Base-by-base conservation (phyloP, 768 basidiomycete genomes). In the Mrakia blollopis region DNA sequence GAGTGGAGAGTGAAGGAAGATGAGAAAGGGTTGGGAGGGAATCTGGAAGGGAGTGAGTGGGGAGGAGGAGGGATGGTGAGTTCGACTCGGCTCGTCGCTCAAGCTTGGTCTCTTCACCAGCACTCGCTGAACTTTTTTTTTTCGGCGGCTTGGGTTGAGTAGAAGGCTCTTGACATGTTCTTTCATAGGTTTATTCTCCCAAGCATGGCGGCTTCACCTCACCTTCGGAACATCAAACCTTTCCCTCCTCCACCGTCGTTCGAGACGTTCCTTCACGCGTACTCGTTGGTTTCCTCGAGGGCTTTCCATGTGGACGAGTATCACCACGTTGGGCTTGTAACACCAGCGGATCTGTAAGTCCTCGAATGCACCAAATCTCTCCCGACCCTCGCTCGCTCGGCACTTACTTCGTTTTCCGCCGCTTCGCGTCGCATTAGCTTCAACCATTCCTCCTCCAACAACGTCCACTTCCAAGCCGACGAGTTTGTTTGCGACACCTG, bases 271-370 rank as follows among this genome's bases (percentile, higher is more conserved):
- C 83, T 85, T 72, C 84, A 86, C 71, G 88, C 90, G 14, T 89
- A 87, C 80, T 84, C 87, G 2, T 86, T 94, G 47, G 91, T 95
- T 71, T 91, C 90, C 4, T 91, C 92, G 6, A 87, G 93, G 54
- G 90, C 92, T 4, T 95, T 95, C 83, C 85, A 92, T 77, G 88
- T 93, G 78, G 93, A 95, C 83, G 86, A 88, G 10, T 94, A 89
- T 81, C 92, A 93, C 81, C 89, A 89, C 9, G 85, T 94, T 25
- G 87, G 91, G 1, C 91, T 96, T 87, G 91, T 93, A 28, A 92
- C 93, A 6, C 87, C 93, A 79, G 92, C 92, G 44, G 93, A 94
- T 84, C 87, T 87, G 91, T 92, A 81, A 83, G 89, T 87, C 25
- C 16, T n/a, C n/a, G n/a, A n/a, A n/a, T n/a, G n/a, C n/a, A n/a